Percentiles rank a stretch among this genome's conserved stretches.
These are phyloP conservation scores for Colletotrichum noveboracense DNA, from an alignment of 2,329 filamentous ascomycete species.

Conservation along the genomic window DNA sequence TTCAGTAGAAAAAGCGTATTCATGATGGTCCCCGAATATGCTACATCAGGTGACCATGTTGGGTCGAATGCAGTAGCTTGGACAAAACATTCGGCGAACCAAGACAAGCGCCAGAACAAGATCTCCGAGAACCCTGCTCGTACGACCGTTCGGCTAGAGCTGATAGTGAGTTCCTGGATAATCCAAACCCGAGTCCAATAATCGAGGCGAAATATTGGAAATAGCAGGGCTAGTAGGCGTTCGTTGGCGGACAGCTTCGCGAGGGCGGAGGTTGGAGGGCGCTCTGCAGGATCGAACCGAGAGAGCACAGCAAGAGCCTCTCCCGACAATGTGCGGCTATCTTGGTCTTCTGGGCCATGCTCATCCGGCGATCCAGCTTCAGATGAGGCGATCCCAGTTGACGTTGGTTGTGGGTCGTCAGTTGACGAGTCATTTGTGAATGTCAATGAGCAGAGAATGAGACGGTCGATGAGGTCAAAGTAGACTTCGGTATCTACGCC, in stretches of 20 bases:
- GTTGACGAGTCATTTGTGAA: background rate
- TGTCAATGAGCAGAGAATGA: accelerated
- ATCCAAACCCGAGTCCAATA: background rate
- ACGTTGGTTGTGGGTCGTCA: accelerated
- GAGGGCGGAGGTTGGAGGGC: accelerated
- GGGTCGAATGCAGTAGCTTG: accelerated
- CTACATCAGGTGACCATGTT: background rate
- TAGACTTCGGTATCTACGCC: accelerated
- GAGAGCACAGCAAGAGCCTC: background rate
- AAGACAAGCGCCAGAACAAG: background rate
- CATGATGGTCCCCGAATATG: too few relatives aligned
- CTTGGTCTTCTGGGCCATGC: accelerated
- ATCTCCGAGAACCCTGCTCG: background rate
- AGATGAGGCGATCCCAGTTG: background rate
- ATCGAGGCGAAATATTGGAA: background rate
- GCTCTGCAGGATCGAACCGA: background rate
- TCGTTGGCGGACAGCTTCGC: accelerated
- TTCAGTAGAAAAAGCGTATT: accelerated
- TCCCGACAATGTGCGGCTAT: accelerated
- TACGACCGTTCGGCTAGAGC: background rate
- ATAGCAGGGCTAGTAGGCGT: background rate
- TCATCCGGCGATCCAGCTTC: accelerated
- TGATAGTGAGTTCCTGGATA: background rate
- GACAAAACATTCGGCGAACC: accelerated
- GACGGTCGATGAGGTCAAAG: background rate